phyloP scores from a whole-genome alignment of 768 basidiomycete genomes.

The Postia placenta region DNA sequence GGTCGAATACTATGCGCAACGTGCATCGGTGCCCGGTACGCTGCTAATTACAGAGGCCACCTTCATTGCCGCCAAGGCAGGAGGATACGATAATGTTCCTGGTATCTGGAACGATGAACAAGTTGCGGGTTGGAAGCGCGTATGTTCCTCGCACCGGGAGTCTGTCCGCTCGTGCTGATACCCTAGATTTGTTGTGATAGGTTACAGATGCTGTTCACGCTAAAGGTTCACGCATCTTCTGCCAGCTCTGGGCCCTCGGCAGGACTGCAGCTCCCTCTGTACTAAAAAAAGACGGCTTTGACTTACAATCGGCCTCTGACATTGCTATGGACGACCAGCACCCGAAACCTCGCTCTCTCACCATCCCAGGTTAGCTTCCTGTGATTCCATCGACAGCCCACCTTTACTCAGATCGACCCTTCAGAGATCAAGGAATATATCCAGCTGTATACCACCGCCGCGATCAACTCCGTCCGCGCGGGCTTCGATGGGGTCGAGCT shows the following conservation, averaged over 20 bases:
- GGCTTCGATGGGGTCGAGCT: no score
- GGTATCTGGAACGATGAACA: conserved; percentile 65
- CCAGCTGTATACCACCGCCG: conserved; percentile 8
- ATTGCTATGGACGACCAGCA: conserved; percentile 10
- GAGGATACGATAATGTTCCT: no score
- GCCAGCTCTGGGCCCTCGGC: conserved; percentile 53
- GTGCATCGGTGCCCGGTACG: conserved; percentile 41
- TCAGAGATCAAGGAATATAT: not conserved
- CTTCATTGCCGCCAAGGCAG: conserved; percentile 42
- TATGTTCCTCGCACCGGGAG: conserved; percentile 37
- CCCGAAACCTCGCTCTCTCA: conserved; percentile 1
- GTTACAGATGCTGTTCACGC: no score
- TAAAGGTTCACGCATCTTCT: no score
- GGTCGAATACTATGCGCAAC: no score
- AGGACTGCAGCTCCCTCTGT: conserved; percentile 20
- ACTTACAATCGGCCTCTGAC: conserved; percentile 12
- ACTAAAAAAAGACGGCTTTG: conserved; percentile 30
- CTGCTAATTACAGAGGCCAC: conserved; percentile 55
- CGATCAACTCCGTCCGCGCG: conserved; percentile 24
- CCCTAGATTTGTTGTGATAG: conserved; percentile 48
- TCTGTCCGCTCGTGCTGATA: conserved; percentile 49
- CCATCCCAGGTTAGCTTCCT: no score
- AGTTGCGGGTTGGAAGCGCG: conserved; percentile 42
- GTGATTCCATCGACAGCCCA: conserved; percentile 14
- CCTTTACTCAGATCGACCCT: conserved; percentile 16